A percentile compares a stretch with the other conserved stretches of the same genome.
Evolutionary conservation across 192 early-diverging fungal species (phyloP).

Genomic region (Umbelopsis isabellina): DNA sequence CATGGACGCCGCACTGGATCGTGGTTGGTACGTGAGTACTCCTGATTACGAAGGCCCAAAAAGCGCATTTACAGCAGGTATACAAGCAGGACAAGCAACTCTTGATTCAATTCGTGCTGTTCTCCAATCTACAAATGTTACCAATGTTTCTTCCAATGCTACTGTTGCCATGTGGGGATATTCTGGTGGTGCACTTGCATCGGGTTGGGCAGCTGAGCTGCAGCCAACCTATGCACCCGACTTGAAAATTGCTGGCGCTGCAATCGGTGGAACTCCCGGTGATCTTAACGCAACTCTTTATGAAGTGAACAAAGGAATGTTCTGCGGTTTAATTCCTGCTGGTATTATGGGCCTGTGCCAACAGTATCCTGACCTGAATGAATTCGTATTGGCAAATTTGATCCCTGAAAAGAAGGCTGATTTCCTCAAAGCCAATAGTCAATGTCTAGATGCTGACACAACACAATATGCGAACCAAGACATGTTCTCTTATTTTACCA

Average conservation of each 20-base stretch:
- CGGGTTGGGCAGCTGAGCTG: constrained; percentile 18
- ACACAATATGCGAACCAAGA: constrained; percentile 18
- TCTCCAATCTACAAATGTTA: neutral
- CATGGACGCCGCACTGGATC: constrained; percentile 22
- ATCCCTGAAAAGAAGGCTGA: constrained; percentile 15
- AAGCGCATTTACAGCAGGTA: constrained; percentile 21
- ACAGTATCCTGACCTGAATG: constrained; percentile 19
- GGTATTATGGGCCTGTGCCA: constrained; percentile 24
- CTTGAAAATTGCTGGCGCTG: constrained; percentile 21
- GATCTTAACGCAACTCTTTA: constrained; percentile 23
- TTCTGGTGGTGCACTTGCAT: constrained; percentile 23
- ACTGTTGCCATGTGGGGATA: constrained; percentile 22
- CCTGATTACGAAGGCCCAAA: constrained; percentile 23
- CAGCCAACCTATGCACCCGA: constrained; percentile 27
- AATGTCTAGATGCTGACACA: constrained; percentile 10
- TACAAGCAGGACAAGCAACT: constrained; percentile 11
- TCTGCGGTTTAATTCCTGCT: constrained; percentile 17
- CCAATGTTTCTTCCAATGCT: constrained; percentile 13
- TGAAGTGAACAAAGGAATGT: constrained; percentile 9
- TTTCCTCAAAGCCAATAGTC: constrained; percentile 11
- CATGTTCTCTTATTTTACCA: constrained; percentile 16
- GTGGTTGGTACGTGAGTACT: constrained; percentile 23
- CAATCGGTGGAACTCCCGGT: constrained; percentile 24
- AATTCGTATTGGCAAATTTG: constrained; percentile 5
- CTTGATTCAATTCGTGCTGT: constrained; percentile 21